phyloP scores from a whole-genome alignment of 2,329 filamentous ascomycete species.

The Penicillium verrucosum region DNA sequence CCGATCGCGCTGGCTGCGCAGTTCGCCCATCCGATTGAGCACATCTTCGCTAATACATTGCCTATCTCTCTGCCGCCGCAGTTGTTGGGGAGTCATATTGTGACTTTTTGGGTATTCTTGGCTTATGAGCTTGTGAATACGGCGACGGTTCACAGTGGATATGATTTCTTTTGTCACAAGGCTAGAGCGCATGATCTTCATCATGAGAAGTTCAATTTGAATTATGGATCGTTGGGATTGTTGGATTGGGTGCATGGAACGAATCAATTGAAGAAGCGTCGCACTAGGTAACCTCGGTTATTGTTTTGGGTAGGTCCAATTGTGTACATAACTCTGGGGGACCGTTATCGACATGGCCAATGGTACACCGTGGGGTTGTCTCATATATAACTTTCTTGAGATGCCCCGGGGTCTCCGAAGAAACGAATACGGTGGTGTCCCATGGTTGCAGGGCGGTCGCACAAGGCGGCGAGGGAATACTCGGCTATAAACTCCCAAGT shows the following conservation, averaged over 20 bases:
- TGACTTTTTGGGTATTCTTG: conserved; percentile 54
- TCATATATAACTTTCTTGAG: too few relatives aligned
- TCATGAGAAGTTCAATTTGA: conserved; percentile 55
- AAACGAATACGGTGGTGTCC: neutral
- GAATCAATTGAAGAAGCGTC: conserved; percentile 22
- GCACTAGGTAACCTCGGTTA: conserved; percentile 6
- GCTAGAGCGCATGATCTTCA: conserved; percentile 56
- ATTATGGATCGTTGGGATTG: conserved; percentile 53
- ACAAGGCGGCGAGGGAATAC: neutral
- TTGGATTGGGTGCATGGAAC: conserved; percentile 58
- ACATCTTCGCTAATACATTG: conserved; percentile 53
- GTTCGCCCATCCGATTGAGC: conserved; percentile 58
- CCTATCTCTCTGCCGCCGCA: conserved; percentile 52
- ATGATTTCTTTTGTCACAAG: conserved; percentile 49
- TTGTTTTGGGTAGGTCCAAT: neutral
- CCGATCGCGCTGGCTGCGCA: conserved; percentile 56
- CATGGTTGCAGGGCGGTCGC: too few relatives aligned
- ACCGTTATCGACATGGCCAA: neutral
- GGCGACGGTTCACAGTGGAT: conserved; percentile 56
- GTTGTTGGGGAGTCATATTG: conserved; percentile 47
- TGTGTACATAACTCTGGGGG: neutral
- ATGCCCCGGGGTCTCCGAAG: too few relatives aligned
- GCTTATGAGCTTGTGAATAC: conserved; percentile 52
- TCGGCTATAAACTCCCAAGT: neutral
- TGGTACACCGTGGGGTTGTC: neutral